Evolutionary conservation across 495 filamentous ascomycete species (phyloP).

Genomic region (Echria macrotheca): DNA sequence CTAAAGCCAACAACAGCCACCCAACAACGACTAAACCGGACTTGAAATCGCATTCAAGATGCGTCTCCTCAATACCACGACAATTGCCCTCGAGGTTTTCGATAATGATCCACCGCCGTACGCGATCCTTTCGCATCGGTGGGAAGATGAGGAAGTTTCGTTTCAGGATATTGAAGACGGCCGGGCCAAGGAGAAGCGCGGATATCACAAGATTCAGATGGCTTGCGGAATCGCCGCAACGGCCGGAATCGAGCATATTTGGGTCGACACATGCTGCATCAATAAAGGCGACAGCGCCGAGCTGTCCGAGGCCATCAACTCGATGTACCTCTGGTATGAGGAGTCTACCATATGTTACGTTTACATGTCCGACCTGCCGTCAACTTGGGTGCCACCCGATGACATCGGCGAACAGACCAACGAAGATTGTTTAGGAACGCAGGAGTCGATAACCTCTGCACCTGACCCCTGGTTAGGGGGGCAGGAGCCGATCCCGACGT

Average conservation of each 20-base stretch:
- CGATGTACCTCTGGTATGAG: slow-evolving; percentile 1
- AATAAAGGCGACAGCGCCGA: not conserved
- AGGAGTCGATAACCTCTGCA: too few species aligned
- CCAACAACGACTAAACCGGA: too few species aligned
- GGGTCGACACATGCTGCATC: slow-evolving; percentile 7
- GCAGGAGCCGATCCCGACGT: not conserved
- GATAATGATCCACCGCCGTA: not conserved
- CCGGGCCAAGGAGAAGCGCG: not conserved
- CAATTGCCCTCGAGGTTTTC: not conserved
- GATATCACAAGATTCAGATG: not conserved
- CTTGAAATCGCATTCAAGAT: not conserved
- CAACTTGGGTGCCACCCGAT: not conserved
- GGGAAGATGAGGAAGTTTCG: not conserved
- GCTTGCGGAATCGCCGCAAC: not conserved
- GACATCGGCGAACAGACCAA: too few species aligned
- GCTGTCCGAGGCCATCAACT: too few species aligned
- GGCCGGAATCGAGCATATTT: not conserved
- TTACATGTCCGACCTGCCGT: not conserved
- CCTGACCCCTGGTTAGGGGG: not conserved
- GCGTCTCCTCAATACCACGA: not conserved
- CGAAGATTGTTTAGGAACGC: too few species aligned
- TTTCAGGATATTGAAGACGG: not conserved
- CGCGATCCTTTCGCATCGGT: not conserved
- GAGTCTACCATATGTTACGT: not conserved
- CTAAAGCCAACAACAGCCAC: too few species aligned